Evolutionary conservation across 2,329 filamentous ascomycete species (phyloP), one percentile per base, ranked within the genome.

Genomic region (Fusarium sp.): DNA sequence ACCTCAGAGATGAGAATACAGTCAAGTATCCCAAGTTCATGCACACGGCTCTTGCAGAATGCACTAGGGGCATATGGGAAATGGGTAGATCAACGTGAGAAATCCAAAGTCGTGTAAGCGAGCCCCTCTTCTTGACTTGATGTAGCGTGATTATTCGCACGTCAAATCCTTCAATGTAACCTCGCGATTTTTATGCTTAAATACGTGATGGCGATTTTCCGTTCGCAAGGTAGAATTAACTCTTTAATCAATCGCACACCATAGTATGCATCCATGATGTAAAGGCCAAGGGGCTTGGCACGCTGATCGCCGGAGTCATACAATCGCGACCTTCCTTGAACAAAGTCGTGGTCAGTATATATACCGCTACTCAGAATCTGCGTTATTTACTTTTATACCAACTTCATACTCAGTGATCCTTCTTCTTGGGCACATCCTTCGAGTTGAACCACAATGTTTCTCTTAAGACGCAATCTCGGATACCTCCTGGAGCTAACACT

Each of bases 211-310:
- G 3, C 7, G 2, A 33, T 22, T 14, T 43, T 6, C 5, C 3
- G 18, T 15, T 43, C 13, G 14, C 13, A 43, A 13, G 20, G 18
- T 9, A 22, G 34, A 15, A 46, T 8, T 33, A 18, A 33, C 14
- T 13, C 5, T 18, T 18, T 18, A 7, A 46, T 11, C 15, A 18
- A 17, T 49, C 46, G 28, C 33, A 49, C 46, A 36, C 20, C 46
- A 49, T 49, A 49, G 46, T 14, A 22, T 36, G 33, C 33, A 14
- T 33, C 20, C 13, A 49, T 49, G 46, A 49, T 49, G 46, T 36
- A 10, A 24, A 36, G 17, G 22, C 46, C 18, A 49, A 49, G 31
- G 20, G 7, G 9, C 46, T 38, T 49, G 46, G 46, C 46, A 38
- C 4, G 46, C 10, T 13, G 33, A 49, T 36, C 28, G 20, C 17